Base-by-base conservation (phyloP, 306 rosid genomes). In the Bauhinia variegata region DNA sequence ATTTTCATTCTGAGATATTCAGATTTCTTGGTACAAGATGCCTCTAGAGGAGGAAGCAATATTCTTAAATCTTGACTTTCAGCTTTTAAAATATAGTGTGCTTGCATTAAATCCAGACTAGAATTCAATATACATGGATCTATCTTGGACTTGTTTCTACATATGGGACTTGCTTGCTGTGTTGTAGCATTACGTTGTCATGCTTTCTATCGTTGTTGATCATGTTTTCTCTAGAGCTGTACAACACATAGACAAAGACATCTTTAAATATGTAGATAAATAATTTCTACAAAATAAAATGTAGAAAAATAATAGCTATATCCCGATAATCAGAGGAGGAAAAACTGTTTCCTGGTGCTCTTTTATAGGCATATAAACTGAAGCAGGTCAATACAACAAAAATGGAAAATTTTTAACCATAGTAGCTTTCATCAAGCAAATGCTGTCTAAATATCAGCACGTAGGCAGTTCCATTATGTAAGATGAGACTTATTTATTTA, bases 21-120 rank as follows among this genome's bases (percentile, higher is more conserved):
- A 2, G 50, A 14, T 46, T 9, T n/a, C 57, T 16, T 33, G 39
- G 11, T 55, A 18, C 14, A 71, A 34, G 8, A 38, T 64, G 49
- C 43, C 8, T 70, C 15, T 41, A 49, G 17, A 17, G 17, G 17
- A 17, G 17, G 57, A 64, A 70, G 48, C 48, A 55, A 39, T 33
- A 57, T 76, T 14, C 57, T 36, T 50, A 42, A 23, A 44, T 19
- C 28, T 23, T 23, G 28, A 23, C 31, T 43, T 43, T 13, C 15
- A 41, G 15, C 46, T 8, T 31, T 52, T 50, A 63, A 67, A 54
- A 69, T 55, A 17, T n/a, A 17, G 31, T 49, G 9, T 13, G 18
- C 16, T 54, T 63, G 68, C 58, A 42, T 69, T 77, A 42, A 13
- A 32, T n/a, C 32, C 63, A 54, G 71, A 34, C 58, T 31, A 49